Evolutionary conservation across 2,329 filamentous ascomycete genomes (phyloP).

Genomic region (Alternaria triticina): DNA sequence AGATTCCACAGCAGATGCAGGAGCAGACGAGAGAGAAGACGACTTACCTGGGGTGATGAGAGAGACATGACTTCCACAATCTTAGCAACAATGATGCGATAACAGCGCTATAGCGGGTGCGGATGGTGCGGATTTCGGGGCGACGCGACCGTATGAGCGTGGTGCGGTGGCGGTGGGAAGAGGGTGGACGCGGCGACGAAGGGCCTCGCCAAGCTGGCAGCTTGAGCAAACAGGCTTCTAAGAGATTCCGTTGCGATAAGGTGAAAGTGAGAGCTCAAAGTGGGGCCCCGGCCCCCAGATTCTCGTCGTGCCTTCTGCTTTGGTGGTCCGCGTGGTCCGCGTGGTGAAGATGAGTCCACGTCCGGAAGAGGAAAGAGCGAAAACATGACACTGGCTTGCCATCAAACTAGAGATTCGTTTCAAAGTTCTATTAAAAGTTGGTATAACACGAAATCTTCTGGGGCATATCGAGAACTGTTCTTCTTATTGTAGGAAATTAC

Average conservation of each 20-base stretch:
- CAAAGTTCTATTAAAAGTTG: neutral
- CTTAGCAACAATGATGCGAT: neutral
- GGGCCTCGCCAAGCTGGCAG: slow-evolving; percentile 2
- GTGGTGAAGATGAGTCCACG: slow-evolving; percentile 3
- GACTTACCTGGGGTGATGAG: slow-evolving; percentile 17
- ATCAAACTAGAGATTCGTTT: neutral
- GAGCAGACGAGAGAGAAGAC: neutral
- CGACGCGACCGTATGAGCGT: neutral
- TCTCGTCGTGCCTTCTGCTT: slow-evolving; percentile 11
- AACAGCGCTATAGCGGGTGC: neutral
- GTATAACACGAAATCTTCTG: neutral
- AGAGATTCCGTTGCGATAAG: neutral
- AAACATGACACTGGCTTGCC: neutral
- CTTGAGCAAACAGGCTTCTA: neutral
- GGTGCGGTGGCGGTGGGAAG: neutral
- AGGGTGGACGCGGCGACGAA: neutral
- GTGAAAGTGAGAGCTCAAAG: neutral
- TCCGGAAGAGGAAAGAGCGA: neutral
- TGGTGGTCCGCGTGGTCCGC: neutral
- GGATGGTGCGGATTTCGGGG: neutral
- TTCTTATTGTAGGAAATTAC: neutral
- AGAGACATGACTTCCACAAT: neutral
- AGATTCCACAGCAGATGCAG: neutral
- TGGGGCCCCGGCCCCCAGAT: neutral
- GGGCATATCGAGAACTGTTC: neutral